Base-by-base conservation (phyloP, 2,329 filamentous ascomycete genomes). In the Ophiostoma sp. region DNA sequence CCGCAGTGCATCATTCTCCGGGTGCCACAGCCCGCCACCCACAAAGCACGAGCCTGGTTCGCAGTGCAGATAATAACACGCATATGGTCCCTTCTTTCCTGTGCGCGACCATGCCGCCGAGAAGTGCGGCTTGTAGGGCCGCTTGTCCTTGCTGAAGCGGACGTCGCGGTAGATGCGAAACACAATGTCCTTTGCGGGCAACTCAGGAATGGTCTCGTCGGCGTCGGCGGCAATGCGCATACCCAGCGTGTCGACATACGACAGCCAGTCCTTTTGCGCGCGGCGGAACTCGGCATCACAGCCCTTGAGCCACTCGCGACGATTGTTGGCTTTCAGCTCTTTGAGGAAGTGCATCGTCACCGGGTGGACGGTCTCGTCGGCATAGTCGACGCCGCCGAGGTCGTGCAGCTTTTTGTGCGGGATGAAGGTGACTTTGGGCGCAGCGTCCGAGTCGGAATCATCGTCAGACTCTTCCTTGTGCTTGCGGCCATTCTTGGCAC, bases 121-220 rank as follows among this genome's bases (percentile, higher is more conserved):
- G 82, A 95, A 97, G 82, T 95, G 89, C 71, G 93, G 52, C 76
- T 97, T 97, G 85, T 97, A 97, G 0, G 95, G 94, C 2, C 93
- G 96, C 25, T 89, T 92, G 78, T 97, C 91, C 77, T 93, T 92
- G 78, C 88, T 92, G 82, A 97, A 97, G 72, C 94, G 89, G 59
- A 96, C 87, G 78, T 97, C 94, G 77, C 94, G 87, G 82, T 97
- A 94, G 74, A 97, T 96, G 75, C 94, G 91, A 80, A 95, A 97
- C 66, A 94, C 90, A 77, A 97, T 85, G 79, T 97, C 94, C 81
- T 97, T 96, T 71, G 91, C 85, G 1, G 95, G 95, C 28, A 97
- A 84, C 78, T 97, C 94, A 0, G 95, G 95, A 57, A 97, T 89
- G 0, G 94, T 97, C 72, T 92, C 89, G 80, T 98, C 95, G 52